Evolutionary conservation across 2,329 filamentous ascomycete genomes (phyloP).

Genomic region (Fusarium compactum): DNA sequence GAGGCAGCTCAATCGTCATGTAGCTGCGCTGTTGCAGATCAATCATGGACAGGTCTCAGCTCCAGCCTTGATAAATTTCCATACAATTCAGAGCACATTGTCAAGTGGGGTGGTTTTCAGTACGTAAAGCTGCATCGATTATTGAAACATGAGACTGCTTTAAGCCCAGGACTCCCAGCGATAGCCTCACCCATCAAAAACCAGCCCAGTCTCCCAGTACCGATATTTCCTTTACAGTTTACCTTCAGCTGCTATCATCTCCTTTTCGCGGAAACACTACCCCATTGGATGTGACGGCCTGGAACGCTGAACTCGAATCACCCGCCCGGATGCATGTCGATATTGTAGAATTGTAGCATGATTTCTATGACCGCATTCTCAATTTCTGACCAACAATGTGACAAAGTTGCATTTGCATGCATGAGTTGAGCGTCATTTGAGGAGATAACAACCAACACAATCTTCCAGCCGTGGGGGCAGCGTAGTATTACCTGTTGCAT

Average conservation of each 20-base stretch:
- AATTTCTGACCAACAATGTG: conserved; percentile 3
- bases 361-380: conserved; percentile 4
- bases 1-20: neutral
- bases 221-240: too few relatives aligned
- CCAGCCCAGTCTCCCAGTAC: neutral
- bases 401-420: neutral
- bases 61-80: neutral
- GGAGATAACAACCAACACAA: neutral
- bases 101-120: neutral
- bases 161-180: neutral
- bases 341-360: conserved; percentile 27
- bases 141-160: neutral
- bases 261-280: neutral
- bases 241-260: neutral
- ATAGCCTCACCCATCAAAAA: neutral
- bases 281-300: conserved; percentile 17
- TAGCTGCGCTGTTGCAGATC: neutral
- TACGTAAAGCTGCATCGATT: neutral
- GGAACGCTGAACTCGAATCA: neutral
- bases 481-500: neutral
- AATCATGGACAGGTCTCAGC: neutral
- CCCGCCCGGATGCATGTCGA: conserved; percentile 11
- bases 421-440: neutral
- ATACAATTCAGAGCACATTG: neutral
- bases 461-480: neutral